Evolutionary conservation across 441 rosid species (phyloP).

Genomic region (Lepidium campestre): DNA sequence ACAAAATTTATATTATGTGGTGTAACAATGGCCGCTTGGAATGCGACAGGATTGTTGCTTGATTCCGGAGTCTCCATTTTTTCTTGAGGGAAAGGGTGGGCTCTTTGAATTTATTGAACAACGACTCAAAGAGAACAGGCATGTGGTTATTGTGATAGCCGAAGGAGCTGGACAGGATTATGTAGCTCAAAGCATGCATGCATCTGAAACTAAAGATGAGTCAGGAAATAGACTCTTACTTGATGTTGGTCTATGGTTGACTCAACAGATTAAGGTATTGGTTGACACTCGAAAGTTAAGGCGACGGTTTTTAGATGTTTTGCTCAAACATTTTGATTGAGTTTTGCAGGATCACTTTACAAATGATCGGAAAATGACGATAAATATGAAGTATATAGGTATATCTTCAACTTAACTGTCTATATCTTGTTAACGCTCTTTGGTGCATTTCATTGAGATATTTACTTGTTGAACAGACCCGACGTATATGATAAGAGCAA

Average conservation of each 20-base stretch:
- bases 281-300: background rate
- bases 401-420: conserved; percentile 11
- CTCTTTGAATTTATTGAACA: conserved; percentile 59
- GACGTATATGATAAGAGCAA: conserved; percentile 73
- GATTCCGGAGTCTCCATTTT: conserved; percentile 73
- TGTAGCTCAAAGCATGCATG: conserved; percentile 49
- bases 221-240: conserved; percentile 67
- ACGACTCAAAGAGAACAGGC: conserved; percentile 55
- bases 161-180: conserved; percentile 75
- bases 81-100: conserved; percentile 60
- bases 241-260: conserved; percentile 70
- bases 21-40: conserved; percentile 3
- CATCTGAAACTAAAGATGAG: conserved; percentile 46
- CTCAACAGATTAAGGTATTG: conserved; percentile 60
- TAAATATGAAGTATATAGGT: conserved; percentile 94
- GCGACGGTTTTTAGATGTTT: background rate
- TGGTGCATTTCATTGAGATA: background rate
- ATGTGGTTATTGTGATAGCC: conserved; percentile 57
- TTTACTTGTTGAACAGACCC: conserved; percentile 45
- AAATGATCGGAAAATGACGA: conserved; percentile 51
- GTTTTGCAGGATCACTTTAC: conserved; percentile 67
- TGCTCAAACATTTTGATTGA: background rate
- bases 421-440: background rate
- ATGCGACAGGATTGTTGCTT: conserved; percentile 75
- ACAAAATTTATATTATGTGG: background rate